These are phyloP conservation scores for Hydrangea macrophylla DNA, from an alignment of 148 eudicot genomes.

Conservation along the genomic window DNA sequence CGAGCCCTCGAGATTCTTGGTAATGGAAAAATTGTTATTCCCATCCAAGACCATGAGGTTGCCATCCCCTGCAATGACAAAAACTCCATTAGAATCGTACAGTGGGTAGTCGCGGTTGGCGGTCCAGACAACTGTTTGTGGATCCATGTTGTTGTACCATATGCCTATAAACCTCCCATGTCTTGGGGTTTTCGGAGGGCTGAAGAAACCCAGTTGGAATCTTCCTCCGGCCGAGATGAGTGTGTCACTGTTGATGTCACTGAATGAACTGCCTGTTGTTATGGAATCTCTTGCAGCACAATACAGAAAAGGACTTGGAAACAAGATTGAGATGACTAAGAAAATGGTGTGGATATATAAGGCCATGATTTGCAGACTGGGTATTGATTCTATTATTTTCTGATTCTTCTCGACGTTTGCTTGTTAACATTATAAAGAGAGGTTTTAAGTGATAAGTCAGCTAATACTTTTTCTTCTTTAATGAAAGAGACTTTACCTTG, in stretches of 20 bases:
- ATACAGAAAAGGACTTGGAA: too few relatives aligned
- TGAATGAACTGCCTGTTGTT: not conserved
- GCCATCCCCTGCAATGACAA: conserved; percentile 24
- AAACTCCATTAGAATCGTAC: not conserved
- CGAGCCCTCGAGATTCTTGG: not conserved
- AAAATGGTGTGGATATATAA: too few relatives aligned
- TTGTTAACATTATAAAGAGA: too few relatives aligned
- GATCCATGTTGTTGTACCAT: conserved; percentile 29
- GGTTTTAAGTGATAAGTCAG: too few relatives aligned
- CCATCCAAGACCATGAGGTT: conserved; percentile 13
- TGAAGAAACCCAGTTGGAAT: not conserved
- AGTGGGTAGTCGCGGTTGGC: conserved; percentile 36
- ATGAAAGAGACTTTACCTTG: too few relatives aligned
- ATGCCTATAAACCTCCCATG: conserved; percentile 30
- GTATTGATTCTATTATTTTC: too few relatives aligned
- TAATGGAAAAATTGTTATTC: not conserved
- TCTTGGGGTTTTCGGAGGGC: too few relatives aligned
- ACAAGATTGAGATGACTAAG: too few relatives aligned
- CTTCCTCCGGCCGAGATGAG: not conserved
- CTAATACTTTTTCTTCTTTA: too few relatives aligned
- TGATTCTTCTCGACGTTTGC: too few relatives aligned
- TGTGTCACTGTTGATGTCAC: not conserved
- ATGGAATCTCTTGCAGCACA: conserved; percentile 1
- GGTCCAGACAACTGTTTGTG: conserved; percentile 39
- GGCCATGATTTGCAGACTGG: too few relatives aligned